These are phyloP conservation scores for Kuraishia hungarica DNA, from an alignment of 805 yeast species.

Conservation along the genomic window DNA sequence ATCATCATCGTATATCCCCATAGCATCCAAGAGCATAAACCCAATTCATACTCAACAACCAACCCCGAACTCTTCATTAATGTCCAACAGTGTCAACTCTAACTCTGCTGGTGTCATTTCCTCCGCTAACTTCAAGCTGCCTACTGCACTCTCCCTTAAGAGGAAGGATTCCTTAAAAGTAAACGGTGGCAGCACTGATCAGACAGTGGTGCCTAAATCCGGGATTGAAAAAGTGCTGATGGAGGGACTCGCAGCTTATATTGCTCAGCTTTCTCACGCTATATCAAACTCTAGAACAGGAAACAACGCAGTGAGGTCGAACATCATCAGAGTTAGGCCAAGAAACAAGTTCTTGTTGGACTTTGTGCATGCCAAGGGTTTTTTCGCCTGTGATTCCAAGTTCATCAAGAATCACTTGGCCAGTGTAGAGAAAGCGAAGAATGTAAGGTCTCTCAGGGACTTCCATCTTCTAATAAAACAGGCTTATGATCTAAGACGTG, in stretches of 20 bases:
- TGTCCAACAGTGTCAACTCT: background rate
- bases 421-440: background rate
- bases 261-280: background rate
- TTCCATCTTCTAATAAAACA: background rate
- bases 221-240: background rate
- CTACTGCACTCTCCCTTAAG: background rate
- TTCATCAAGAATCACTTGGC: background rate
- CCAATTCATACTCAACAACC: background rate
- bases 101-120: background rate
- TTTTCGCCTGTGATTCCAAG: background rate
- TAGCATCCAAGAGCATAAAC: background rate
- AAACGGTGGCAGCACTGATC: background rate
- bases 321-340: background rate
- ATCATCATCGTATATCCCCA: background rate
- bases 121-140: background rate
- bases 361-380: background rate
- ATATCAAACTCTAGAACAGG: background rate
- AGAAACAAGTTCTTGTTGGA: background rate
- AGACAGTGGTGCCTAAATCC: background rate
- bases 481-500: background rate
- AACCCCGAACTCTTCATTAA: background rate
- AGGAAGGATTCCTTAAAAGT: background rate
- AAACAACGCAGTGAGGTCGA: background rate
- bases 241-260: background rate
- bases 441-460: background rate